Percentiles rank a stretch among this genome's conserved stretches.
phyloP scores from a whole-genome alignment of 495 filamentous ascomycete genomes.

The Friedmanniomyces simplex region DNA sequence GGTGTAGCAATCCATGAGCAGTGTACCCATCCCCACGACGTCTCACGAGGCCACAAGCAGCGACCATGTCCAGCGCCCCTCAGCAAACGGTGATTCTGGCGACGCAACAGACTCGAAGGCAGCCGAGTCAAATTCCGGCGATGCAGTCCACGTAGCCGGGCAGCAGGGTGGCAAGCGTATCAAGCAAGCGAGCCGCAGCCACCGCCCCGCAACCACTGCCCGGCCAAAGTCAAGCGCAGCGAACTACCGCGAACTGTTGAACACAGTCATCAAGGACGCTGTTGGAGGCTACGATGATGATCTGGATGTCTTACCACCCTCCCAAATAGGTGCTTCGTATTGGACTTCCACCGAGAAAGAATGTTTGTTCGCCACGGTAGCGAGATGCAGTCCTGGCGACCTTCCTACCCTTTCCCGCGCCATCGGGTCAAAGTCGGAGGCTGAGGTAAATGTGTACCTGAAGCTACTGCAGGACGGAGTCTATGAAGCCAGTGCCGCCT shows the following conservation, averaged over 20 bases:
- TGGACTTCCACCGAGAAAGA: constrained; percentile 67
- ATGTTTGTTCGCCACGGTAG: constrained; percentile 53
- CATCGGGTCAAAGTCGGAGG: constrained; percentile 59
- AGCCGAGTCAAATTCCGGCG: background rate
- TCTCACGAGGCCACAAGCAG: no score
- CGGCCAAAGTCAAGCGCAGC: background rate
- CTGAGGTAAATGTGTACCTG: constrained; percentile 65
- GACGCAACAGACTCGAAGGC: no score
- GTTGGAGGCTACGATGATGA: background rate
- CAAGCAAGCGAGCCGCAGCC: background rate
- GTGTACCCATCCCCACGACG: no score
- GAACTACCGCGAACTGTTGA: constrained; percentile 2
- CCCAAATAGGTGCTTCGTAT: constrained; percentile 53
- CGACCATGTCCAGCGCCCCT: no score
- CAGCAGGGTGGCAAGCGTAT: background rate
- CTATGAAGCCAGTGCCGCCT: constrained; percentile 25
- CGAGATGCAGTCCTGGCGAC: constrained; percentile 51
- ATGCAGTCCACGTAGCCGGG: background rate
- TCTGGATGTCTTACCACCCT: constrained; percentile 19
- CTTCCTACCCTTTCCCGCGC: constrained; percentile 48
- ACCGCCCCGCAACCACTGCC: background rate
- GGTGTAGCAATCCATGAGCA: no score
- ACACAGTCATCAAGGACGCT: background rate
- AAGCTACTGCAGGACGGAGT: constrained; percentile 45
- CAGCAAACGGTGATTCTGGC: no score